Evolutionary conservation across 345 rosid genomes (phyloP), one percentile per base, ranked within the genome.

Genomic region (Eucalyptus curtisii): DNA sequence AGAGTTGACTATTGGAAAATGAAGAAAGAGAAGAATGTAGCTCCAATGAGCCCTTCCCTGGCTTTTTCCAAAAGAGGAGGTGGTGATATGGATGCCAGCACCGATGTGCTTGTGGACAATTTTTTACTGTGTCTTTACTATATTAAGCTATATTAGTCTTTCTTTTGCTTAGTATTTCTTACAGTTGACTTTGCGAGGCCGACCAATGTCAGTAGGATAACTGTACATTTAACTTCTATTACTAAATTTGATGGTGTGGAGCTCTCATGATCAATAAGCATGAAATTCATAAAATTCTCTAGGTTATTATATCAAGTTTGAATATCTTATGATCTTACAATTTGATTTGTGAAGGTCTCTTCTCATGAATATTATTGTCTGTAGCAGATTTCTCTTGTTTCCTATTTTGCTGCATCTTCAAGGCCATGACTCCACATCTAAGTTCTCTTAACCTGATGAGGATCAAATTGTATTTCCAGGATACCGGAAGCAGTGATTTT

Each of bases 1-100:
- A 94, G 97, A 92, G 95, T 97, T 91, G 98, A 97, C 91, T 96
- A 98, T 87, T 97, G 98, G 99, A 97, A 95, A 90, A 94, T 95
- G 97, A 96, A 96, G 94, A 96, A 95, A 90, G 99, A 96, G 88
- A 97, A 96, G 92, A 95, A 93, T 89, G 95, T 89, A 76, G 90
- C 89, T 90, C 98, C 98, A 80, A 93, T 96, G 94, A 96, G 95
- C 91, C 92, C 95, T 88, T 93, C 93, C 57, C 98, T 91, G 89
- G 95, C 98, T 89, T 90, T 96, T 90, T 16, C 53, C 2, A 0
- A 50, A 50, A 50, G 53, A 90, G 99, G 98, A 86, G 95, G 90
- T 91, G 99, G 94, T 90, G 98, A 98, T 92, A 94, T 95, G 90
- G 99, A 98, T 91, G 97, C 96, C 81, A 93, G 95, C 94, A 95